These are phyloP conservation scores for Babesia gibsoni DNA, from an alignment of 169 alveolate species.

Conservation along the genomic window DNA sequence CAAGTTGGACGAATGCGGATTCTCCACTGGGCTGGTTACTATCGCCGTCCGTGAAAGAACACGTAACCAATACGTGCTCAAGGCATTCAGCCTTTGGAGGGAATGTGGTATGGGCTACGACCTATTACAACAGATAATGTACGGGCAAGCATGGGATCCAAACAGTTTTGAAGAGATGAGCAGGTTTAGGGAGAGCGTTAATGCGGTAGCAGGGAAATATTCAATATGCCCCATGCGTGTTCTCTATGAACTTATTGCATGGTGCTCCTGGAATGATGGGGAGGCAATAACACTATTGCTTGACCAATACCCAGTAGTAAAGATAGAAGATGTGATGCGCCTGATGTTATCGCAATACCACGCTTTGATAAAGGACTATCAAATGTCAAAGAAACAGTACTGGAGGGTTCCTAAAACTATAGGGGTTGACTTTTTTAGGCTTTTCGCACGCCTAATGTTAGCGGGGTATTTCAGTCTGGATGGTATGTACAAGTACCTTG, in stretches of 20 bases:
- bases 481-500: constrained; percentile 26
- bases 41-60: constrained; percentile 54
- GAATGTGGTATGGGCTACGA: constrained; percentile 44
- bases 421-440: not conserved
- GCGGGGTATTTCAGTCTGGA: constrained; percentile 1
- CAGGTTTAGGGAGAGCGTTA: not conserved
- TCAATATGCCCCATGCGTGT: constrained; percentile 51
- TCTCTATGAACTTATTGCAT: constrained; percentile 50
- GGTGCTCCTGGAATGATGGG: constrained; percentile 41
- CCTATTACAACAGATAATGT: constrained; percentile 26
- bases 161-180: not conserved
- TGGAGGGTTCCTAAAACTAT: constrained; percentile 4
- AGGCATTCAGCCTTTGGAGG: constrained; percentile 47
- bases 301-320: constrained; percentile 15
- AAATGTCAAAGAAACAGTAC: not conserved
- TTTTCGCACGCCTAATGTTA: constrained; percentile 22
- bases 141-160: constrained; percentile 6
- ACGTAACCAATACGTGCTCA: constrained; percentile 48
- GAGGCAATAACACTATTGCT: not conserved
- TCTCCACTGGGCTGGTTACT: constrained; percentile 50
- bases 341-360: constrained; percentile 14
- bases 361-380: not conserved
- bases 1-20: constrained; percentile 56
- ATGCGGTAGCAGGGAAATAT: constrained; percentile 25
- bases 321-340: constrained; percentile 23